Evolutionary conservation across 805 yeast species (phyloP), one percentile per base, ranked within the genome.

Genomic region (Yarrowia yakushimensis): DNA sequence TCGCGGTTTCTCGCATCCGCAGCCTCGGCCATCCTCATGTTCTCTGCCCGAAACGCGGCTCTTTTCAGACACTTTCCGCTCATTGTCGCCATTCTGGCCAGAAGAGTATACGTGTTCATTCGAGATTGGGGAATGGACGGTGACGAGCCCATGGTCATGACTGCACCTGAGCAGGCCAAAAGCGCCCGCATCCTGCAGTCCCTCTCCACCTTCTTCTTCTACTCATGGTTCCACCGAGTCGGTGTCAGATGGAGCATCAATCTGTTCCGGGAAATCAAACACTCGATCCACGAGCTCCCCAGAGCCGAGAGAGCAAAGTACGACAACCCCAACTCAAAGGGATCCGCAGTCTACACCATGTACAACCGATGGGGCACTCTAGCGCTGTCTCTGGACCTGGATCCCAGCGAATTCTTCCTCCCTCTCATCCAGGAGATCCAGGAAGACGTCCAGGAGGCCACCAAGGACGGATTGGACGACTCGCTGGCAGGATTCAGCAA

Each of bases 1-100:
- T 87, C 96, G 0, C 82, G 87, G 65, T 91, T 88, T 69, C 75
- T 92, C 50, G 80, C 87, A 1, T 86, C 89, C 81, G 83, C 86
- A 0, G 80, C 85, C 0, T 71, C 87, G 1, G 78, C 90, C 0
- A 71, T 85, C 36, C 73, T 86, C 60, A 83, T 83, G 54, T 79
- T 83, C 33, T 71, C 83, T 15, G 76, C 79, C 33, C 65, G 71
- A 9, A 83, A 84, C 65, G 70, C 74, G 6, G 74, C 73, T 18
- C 64, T 65, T 30, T 66, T 71, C 30, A 68, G 60, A 34, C 68
- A 66, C 50, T 73, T 67, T 11, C 78, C 78, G 31, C 66, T 73
- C 0, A 71, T 77, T 4, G 76, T 83, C 37, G 61, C 30, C 15
- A 75, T 84, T 18, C 73, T 80, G 57, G 46, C 61, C 8, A 86